Evolutionary conservation across 2,329 filamentous ascomycete genomes (phyloP).

Genomic region (Colletotrichum tabaci): DNA sequence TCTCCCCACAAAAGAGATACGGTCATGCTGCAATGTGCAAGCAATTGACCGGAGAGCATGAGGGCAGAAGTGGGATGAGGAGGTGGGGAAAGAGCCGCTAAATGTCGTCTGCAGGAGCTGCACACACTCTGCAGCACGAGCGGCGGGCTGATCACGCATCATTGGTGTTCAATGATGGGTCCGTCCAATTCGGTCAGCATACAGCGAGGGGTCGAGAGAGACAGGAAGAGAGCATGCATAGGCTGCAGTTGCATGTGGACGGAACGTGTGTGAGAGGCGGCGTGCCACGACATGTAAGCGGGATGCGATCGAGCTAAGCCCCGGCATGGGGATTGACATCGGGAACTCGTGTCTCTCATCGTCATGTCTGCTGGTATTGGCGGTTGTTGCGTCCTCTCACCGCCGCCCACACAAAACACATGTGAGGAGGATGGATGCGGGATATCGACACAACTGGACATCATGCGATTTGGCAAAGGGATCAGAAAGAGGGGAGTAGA

Average conservation of each 20-base stretch:
- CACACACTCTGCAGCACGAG: slow-evolving; percentile 30
- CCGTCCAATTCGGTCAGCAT: slow-evolving; percentile 30
- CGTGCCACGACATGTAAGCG: slow-evolving; percentile 25
- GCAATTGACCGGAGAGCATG: neutral
- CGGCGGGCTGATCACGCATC: slow-evolving; percentile 28
- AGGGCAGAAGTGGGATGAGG: neutral
- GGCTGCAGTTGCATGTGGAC: slow-evolving; percentile 1
- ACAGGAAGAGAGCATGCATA: neutral
- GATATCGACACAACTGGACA: neutral
- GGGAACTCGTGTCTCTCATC: slow-evolving; percentile 4
- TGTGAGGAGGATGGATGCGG: neutral
- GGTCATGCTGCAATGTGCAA: neutral
- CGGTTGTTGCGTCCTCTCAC: neutral
- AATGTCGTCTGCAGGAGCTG: slow-evolving; percentile 36
- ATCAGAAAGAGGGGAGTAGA: neutral
- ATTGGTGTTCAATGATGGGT: slow-evolving; percentile 9
- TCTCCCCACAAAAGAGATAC: neutral
- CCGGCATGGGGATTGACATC: slow-evolving; percentile 18
- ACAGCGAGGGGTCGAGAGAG: slow-evolving; percentile 20
- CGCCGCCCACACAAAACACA: neutral
- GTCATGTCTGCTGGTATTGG: neutral
- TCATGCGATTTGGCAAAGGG: slow-evolving; percentile 12
- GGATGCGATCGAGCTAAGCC: slow-evolving; percentile 25
- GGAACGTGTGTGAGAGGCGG: neutral
- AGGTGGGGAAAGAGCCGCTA: slow-evolving; percentile 28